Percentiles rank a stretch among this genome's conserved stretches.
Evolutionary conservation across 1,284 basidiomycete genomes (phyloP).

Genomic region (Rhizopogon parksii): DNA sequence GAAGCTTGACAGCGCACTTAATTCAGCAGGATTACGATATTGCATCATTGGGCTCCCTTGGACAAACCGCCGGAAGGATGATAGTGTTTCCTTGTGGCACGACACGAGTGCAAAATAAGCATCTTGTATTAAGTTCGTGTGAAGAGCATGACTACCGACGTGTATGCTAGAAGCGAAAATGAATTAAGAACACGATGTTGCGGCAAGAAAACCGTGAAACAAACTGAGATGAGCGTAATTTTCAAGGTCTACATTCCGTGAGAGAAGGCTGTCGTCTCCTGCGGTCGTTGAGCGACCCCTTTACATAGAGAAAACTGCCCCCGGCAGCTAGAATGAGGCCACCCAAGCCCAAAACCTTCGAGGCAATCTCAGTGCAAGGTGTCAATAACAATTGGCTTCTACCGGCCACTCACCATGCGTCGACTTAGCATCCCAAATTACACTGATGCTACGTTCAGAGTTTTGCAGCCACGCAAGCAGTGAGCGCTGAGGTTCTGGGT

Average conservation of each 20-base stretch:
- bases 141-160: too few species aligned
- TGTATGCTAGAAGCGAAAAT: background rate
- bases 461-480: background rate
- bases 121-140: background rate
- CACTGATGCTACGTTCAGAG: background rate
- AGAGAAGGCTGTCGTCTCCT: constrained; percentile 14
- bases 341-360: constrained; percentile 17
- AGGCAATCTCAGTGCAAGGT: background rate
- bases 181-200: background rate
- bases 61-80: background rate
- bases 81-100: background rate
- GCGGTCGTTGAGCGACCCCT: constrained; percentile 23
- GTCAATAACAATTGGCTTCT: background rate
- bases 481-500: too few species aligned
- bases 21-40: background rate
- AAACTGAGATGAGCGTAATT: background rate
- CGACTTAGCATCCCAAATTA: constrained; percentile 1
- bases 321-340: constrained; percentile 23
- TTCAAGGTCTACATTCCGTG: background rate
- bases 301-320: constrained; percentile 26
- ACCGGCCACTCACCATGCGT: background rate
- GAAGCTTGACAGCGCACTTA: background rate
- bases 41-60: background rate
- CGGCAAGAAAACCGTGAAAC: background rate
- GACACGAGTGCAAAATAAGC: background rate